phyloP scores from a whole-genome alignment of 2,329 filamentous ascomycete genomes.

The Hymenoscyphus albidus region DNA sequence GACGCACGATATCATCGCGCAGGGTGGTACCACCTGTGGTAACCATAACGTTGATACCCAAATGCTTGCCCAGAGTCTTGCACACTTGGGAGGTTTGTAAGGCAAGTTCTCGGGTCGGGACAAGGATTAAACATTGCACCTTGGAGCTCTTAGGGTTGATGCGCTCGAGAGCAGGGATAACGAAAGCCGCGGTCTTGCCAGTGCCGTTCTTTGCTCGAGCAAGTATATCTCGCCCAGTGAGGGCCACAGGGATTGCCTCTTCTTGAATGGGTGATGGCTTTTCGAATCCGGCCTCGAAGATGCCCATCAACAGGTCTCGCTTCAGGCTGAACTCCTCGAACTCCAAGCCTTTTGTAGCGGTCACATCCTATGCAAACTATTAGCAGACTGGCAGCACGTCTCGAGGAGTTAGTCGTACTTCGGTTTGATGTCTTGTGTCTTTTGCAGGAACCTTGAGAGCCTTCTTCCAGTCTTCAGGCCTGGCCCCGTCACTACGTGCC shows the following conservation, averaged over 20 bases:
- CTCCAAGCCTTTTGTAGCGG: constrained; percentile 93
- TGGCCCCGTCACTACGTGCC: constrained; percentile 38
- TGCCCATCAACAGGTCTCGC: constrained; percentile 94
- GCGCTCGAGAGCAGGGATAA: constrained; percentile 90
- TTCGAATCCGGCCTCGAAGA: constrained; percentile 98
- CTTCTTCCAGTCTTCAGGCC: constrained; percentile 68
- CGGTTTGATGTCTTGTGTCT: constrained; percentile 76
- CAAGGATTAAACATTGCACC: constrained; percentile 92
- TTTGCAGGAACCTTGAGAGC: constrained; percentile 67
- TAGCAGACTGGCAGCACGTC: constrained; percentile 8
- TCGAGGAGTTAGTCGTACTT: constrained; percentile 46
- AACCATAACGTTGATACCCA: constrained; percentile 98
- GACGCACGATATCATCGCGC: constrained; percentile 92
- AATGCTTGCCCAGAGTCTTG: constrained; percentile 95
- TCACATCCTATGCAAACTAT: constrained; percentile 71
- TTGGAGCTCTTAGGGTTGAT: constrained; percentile 97
- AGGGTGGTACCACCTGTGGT: constrained; percentile 94
- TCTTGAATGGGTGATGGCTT: constrained; percentile 99
- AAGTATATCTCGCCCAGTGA: constrained; percentile 91
- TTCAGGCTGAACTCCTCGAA: constrained; percentile 97
- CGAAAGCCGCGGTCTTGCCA: constrained; percentile 96
- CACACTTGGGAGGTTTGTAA: constrained; percentile 99
- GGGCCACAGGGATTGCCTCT: constrained; percentile 94
- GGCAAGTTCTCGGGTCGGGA: constrained; percentile 93
- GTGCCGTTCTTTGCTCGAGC: constrained; percentile 98